These are phyloP conservation scores for Coleophoma eucalyptorum DNA, from an alignment of 2,329 filamentous ascomycete genomes.

Conservation along the genomic window DNA sequence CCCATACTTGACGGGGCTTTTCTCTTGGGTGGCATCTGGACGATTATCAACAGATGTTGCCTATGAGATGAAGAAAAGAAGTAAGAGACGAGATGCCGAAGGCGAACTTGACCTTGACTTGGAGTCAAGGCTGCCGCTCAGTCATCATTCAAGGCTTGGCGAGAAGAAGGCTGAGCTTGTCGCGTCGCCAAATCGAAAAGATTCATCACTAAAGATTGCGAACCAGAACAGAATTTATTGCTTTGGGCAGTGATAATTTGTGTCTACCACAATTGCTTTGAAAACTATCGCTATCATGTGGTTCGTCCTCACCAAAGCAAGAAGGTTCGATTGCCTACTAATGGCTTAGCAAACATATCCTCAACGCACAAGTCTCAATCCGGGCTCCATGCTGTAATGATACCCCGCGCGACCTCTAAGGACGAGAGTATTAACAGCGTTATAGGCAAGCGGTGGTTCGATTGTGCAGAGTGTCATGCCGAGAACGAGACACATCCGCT, in stretches of 20 bases:
- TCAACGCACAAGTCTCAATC: slow-evolving; percentile 97
- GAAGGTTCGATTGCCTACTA: slow-evolving; percentile 7
- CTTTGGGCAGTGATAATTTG: too few species aligned
- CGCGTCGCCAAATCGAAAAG: background rate
- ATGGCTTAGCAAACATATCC: slow-evolving; percentile 79
- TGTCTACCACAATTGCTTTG: too few species aligned
- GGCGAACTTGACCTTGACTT: slow-evolving; percentile 9
- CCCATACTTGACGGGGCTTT: slow-evolving; percentile 55
- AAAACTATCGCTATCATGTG: slow-evolving; percentile 18
- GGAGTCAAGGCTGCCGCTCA: slow-evolving; percentile 11
- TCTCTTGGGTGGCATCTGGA: slow-evolving; percentile 65
- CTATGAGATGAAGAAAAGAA: slow-evolving; percentile 2
- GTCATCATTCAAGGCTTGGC: slow-evolving; percentile 1
- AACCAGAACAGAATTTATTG: too few species aligned
- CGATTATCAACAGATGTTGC: slow-evolving; percentile 15
- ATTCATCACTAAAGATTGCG: too few species aligned
- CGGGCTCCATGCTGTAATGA: slow-evolving; percentile 88
- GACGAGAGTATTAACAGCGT: background rate
- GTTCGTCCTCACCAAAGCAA: slow-evolving; percentile 11
- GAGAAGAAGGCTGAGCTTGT: background rate
- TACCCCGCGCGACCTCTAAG: background rate
- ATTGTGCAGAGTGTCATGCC: slow-evolving; percentile 90
- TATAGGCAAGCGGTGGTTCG: slow-evolving; percentile 92
- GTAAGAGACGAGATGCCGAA: background rate
- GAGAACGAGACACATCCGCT: slow-evolving; percentile 78